Evolutionary conservation across 176 grass and related monocot genomes (phyloP), one percentile per base, ranked within the genome.

Genomic region (Triticum dicoccoides): DNA sequence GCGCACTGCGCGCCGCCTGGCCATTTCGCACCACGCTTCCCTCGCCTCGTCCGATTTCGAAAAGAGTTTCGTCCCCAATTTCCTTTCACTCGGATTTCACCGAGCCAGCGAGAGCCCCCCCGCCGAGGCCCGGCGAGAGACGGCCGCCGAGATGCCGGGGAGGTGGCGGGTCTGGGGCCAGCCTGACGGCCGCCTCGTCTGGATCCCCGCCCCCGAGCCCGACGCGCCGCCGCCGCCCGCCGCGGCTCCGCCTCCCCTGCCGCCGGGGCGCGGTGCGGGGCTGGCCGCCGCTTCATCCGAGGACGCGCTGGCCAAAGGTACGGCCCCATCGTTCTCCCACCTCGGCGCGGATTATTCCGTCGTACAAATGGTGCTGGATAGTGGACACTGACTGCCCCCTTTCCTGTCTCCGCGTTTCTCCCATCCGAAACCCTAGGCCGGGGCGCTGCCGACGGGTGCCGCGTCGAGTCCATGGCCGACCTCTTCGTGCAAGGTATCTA

Each of bases 91-190:
- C 76, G 73, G 42, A 76, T 49, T 49, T 14, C 45, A 49, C 45
- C 45, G 45, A 5, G 12, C 45, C 45, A 49, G 33, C 21, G 67
- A 27, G 8, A 41, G 82, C 10, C 47, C 51, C 51, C 69, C 39
- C 5, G 30, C 23, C 70, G 61, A 30, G 4, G 11, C 27, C 3
- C 11, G 42, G 15, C 0, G 51, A 18, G 37, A 20, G 23, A 62
- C 5, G 33, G 12, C 67, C 45, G 8, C 49, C 33, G 5, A 25
- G 52, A 88, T 88, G 87, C 81, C 30, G 39, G 59, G 74, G 5
- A 88, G 56, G 77, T 91, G 89, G 89, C 82, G 81, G 86, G 81
- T 91, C 37, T 85, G 76, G 61, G 49, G 37, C 69, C 38, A 61
- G 14, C 77, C 86, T 51, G 86, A 91, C 82, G 86, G 89, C n/a